These are phyloP conservation scores for Hylodesmum podocarpum DNA, from an alignment of 306 rosid species.

Conservation along the genomic window DNA sequence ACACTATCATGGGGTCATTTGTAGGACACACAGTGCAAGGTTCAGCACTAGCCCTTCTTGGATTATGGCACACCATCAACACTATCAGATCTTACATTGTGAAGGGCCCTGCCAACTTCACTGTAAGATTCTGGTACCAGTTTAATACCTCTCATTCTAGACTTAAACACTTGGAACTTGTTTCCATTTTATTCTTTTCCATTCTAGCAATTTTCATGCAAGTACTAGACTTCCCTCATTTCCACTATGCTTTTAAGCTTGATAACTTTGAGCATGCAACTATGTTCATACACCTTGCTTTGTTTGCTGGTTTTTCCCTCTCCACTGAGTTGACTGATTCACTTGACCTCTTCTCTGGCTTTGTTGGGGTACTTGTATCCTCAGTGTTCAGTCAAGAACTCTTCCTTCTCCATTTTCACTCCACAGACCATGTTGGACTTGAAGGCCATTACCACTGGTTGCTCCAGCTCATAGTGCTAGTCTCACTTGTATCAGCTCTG, in stretches of 20 bases:
- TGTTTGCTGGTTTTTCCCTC: conserved; percentile 76
- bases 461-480: conserved; percentile 72
- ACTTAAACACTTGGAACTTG: conserved; percentile 78
- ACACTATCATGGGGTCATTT: conserved; percentile 60
- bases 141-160: conserved; percentile 37
- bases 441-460: conserved; percentile 96
- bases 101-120: conserved; percentile 65
- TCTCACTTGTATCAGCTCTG: conserved; percentile 53
- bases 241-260: conserved; percentile 59
- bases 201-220: conserved; percentile 60
- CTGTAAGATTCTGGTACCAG: conserved; percentile 68
- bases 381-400: conserved; percentile 86
- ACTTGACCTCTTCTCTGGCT: conserved; percentile 54
- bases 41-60: conserved; percentile 61
- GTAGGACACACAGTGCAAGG: conserved; percentile 73
- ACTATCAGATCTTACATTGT: conserved; percentile 67
- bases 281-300: conserved; percentile 82
- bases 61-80: conserved; percentile 82
- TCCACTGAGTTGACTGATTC: conserved; percentile 60
- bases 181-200: conserved; percentile 65
- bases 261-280: conserved; percentile 87
- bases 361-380: conserved; percentile 63
- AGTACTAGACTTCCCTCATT: conserved; percentile 63
- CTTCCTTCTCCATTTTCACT: conserved; percentile 86
- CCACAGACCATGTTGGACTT: conserved; percentile 84